These are phyloP conservation scores for Ramaria sp. DNA, from an alignment of 768 basidiomycete species.

Conservation along the genomic window DNA sequence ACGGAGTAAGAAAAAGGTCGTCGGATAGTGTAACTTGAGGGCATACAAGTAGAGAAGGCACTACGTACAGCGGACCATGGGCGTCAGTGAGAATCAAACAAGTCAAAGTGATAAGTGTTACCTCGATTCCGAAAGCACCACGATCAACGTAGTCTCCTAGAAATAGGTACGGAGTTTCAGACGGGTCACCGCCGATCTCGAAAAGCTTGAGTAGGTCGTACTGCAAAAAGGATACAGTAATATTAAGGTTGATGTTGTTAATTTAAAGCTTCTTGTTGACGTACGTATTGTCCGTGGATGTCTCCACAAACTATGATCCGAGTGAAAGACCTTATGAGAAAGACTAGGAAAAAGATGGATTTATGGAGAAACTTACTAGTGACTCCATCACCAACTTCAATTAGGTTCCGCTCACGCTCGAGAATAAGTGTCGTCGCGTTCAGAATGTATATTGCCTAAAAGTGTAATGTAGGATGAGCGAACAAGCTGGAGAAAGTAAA, in stretches of 20 bases:
- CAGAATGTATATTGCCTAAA: conserved; percentile 79
- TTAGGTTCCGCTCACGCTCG: conserved; percentile 70
- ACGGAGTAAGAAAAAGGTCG: conserved; percentile 70
- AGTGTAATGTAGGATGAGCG: background rate
- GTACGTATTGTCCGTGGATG: conserved; percentile 95
- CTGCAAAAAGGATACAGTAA: conserved; percentile 36
- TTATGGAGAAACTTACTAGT: conserved; percentile 52
- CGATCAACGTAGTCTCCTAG: conserved; percentile 97
- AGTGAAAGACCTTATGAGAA: background rate
- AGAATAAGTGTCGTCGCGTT: conserved; percentile 56
- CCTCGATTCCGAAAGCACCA: conserved; percentile 83
- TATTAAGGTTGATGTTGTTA: too few relatives aligned
- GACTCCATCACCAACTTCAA: conserved; percentile 79
- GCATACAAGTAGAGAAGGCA: conserved; percentile 90
- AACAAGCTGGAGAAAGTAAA: background rate
- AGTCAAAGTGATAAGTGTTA: conserved; percentile 18
- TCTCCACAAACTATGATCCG: conserved; percentile 74
- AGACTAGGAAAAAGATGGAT: background rate
- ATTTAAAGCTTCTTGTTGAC: conserved; percentile 12
- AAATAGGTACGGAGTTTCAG: conserved; percentile 83
- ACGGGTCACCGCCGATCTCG: conserved; percentile 81
- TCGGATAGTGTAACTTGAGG: conserved; percentile 85
- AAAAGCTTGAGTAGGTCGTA: conserved; percentile 98
- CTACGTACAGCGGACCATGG: conserved; percentile 24
- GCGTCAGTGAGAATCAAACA: background rate